Conservation (phyloP, 2,329 filamentous ascomycete species). For the Neodidymelliopsis sp. region DNA sequence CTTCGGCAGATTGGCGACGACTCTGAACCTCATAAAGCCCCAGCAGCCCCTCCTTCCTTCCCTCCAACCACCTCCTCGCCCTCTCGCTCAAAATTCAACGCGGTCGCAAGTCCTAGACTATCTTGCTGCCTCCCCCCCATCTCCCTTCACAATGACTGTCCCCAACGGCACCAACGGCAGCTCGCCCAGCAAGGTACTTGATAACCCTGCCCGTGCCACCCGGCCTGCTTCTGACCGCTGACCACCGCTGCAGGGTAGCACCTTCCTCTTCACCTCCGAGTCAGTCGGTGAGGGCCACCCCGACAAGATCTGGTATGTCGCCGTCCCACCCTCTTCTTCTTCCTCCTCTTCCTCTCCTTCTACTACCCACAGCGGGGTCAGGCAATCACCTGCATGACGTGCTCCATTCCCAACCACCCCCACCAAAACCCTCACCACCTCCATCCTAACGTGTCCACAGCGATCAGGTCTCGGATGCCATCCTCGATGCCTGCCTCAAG, state of each 20-base stretch:
- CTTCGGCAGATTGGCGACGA: slow-evolving; percentile 36
- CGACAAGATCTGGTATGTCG: slow-evolving; percentile 83
- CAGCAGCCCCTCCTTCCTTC: slow-evolving; percentile 36
- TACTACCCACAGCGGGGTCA: neutral
- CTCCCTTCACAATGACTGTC: slow-evolving; percentile 33
- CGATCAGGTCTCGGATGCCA: slow-evolving; percentile 97
- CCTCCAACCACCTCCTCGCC: slow-evolving; percentile 29
- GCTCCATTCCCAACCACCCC: slow-evolving; percentile 3
- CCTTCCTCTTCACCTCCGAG: slow-evolving; percentile 60
- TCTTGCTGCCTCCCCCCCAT: slow-evolving; percentile 20
- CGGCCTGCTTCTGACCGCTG: slow-evolving; percentile 24
- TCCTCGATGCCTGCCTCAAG: slow-evolving; percentile 95
- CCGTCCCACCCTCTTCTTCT: neutral
- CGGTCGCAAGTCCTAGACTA: slow-evolving; percentile 52
- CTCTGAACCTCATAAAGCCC: slow-evolving; percentile 36
- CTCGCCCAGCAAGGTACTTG: slow-evolving; percentile 36
- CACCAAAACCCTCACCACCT: slow-evolving; percentile 8
- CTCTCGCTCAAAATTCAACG: slow-evolving; percentile 32
- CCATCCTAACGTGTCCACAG: slow-evolving; percentile 49
- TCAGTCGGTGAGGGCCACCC: slow-evolving; percentile 70
- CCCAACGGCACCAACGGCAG: slow-evolving; percentile 34
- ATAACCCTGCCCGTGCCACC: slow-evolving; percentile 9
- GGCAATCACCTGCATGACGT: slow-evolving; percentile 12
- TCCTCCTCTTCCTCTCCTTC: neutral
- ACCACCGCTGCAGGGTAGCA: slow-evolving; percentile 43